Conservation (phyloP, 441 rosid species). For the Euphorbia neoarborescens region DNA sequence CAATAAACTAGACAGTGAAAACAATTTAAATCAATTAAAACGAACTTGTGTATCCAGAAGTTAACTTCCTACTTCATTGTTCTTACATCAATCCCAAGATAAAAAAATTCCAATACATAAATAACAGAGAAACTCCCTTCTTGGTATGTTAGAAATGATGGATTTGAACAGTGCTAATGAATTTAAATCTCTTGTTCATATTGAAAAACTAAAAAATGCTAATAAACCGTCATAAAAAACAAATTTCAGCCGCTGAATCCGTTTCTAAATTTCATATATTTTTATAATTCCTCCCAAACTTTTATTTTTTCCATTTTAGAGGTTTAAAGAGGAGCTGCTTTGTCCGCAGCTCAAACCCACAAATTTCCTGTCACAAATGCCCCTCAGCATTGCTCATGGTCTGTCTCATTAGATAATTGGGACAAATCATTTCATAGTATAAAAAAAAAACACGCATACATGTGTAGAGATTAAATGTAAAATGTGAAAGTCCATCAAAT, state of each 20-base stretch:
- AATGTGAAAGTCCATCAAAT: background rate
- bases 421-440: background rate
- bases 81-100: background rate
- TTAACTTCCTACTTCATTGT: background rate
- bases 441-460: background rate
- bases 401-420: background rate
- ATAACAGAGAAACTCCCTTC: background rate
- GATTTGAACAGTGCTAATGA: too few species aligned
- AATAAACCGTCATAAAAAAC: too few species aligned
- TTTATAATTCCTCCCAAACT: background rate
- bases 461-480: background rate
- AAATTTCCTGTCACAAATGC: background rate
- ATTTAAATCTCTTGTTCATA: background rate
- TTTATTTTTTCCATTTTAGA: background rate
- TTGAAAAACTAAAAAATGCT: background rate
- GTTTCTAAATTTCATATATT: background rate
- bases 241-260: too few species aligned
- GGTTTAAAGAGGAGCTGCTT: background rate
- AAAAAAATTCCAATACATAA: too few species aligned
- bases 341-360: background rate
- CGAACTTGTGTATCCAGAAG: background rate
- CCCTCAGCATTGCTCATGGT: background rate
- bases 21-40: background rate
- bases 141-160: background rate
- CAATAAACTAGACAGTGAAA: background rate